phyloP scores from a whole-genome alignment of 345 rosid species.

The Chamaenerion angustifolium region DNA sequence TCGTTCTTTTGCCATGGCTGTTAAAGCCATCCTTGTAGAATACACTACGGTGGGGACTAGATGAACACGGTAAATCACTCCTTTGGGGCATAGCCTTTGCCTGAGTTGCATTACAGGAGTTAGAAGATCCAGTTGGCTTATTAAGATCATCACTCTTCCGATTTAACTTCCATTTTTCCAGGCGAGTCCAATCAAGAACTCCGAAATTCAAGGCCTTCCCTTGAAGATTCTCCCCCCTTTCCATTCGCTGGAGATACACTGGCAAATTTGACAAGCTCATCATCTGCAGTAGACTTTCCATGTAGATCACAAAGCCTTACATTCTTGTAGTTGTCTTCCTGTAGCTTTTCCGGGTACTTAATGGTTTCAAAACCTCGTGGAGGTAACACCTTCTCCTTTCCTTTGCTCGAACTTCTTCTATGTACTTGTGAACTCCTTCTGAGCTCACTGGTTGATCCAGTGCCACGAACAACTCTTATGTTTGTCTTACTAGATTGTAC shows the following conservation, averaged over 20 bases:
- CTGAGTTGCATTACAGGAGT: slow-evolving; percentile 15
- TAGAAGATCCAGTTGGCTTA: slow-evolving; percentile 15
- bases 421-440: slow-evolving; percentile 24
- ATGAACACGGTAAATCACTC: slow-evolving; percentile 12
- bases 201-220: slow-evolving; percentile 71
- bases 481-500: slow-evolving; percentile 12
- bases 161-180: slow-evolving; percentile 50
- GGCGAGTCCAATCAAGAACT: slow-evolving; percentile 72
- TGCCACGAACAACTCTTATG: slow-evolving; percentile 11
- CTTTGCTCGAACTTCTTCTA: slow-evolving; percentile 14
- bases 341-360: slow-evolving; percentile 23
- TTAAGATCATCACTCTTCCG: slow-evolving; percentile 13
- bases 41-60: slow-evolving; percentile 13
- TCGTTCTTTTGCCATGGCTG: too few relatives aligned
- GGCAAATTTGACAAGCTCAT: slow-evolving; percentile 73
- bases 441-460: slow-evolving; percentile 21
- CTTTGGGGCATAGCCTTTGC: slow-evolving; percentile 14
- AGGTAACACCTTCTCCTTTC: slow-evolving; percentile 21
- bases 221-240: slow-evolving; percentile 28
- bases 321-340: slow-evolving; percentile 11
- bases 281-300: slow-evolving; percentile 25
- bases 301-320: slow-evolving; percentile 6
- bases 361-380: slow-evolving; percentile 12
- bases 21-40: slow-evolving; percentile 15
- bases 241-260: slow-evolving; percentile 46